Base-by-base conservation (phyloP, 2,329 filamentous ascomycete genomes). In the Teratosphaeria viscida region DNA sequence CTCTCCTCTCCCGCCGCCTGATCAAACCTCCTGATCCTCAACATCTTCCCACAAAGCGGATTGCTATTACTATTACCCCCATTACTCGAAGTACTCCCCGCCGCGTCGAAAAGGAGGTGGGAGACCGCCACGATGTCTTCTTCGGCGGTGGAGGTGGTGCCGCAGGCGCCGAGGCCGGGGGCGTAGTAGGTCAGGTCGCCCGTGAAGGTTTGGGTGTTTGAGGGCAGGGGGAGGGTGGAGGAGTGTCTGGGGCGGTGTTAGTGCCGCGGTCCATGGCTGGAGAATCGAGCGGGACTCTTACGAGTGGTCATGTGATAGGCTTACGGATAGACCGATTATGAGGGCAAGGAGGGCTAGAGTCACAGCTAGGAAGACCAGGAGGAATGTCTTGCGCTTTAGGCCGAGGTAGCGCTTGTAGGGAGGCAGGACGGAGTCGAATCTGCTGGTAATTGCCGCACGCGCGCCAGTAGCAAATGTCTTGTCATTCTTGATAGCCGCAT, bases 101-200 rank as follows among this genome's bases (percentile, higher is more conserved):
- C 75, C 0, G 82, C 79, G 70, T 91, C 87, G 68, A 83, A 92
- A 4, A 88, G 69, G n/a, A 79, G 68, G 66, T 86, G 82, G 1
- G 85, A 86, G 0, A 92, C 79, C 0, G 89, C 82, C 39, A 82
- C 85, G 49, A 92, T 82, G 59, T 79, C 68, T 59, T 90, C 85
- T 7, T 71, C 73, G 7, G 78, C 75, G 1, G 69, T 72, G 57
- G 81, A 83, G 1, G 74, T 78, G 35, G 80, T 72, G 5, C 88
- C 89, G 69, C 89, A 92, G 0, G 88, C 85, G 12, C 89, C 88
- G 3, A 89, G 77, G 0, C 73, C 82, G 0, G 86, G 82, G 19
- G 77, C 75, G 71, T 88, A 92, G 75, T 85, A 92, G 0, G 86
- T 90, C 56, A 89, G 71, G 56, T 89, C 85, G 57, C 86, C 87